Conservation (phyloP, 2,329 filamentous ascomycete species). For the Coniochaeta sp. region DNA sequence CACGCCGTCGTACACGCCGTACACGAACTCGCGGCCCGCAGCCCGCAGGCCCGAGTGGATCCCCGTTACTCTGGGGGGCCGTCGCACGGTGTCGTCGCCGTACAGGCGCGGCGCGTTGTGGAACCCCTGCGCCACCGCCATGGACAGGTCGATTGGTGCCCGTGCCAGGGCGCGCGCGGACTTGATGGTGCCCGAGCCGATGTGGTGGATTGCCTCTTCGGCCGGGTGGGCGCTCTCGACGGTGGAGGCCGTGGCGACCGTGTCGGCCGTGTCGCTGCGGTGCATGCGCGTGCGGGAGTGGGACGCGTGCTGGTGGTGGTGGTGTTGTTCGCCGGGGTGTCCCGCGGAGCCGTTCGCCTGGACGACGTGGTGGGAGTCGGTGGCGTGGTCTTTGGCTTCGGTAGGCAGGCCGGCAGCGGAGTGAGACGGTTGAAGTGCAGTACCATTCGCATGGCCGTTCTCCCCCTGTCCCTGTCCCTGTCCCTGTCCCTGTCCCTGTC, state of each 20-base stretch:
- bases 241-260: constrained; percentile 18
- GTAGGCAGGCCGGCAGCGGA: not conserved
- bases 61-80: constrained; percentile 56
- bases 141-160: constrained; percentile 52
- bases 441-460: too few species aligned
- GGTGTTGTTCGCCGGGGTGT: not conserved
- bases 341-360: not conserved
- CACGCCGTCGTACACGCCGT: constrained; percentile 58
- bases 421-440: not conserved
- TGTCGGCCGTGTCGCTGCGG: constrained; percentile 13
- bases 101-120: constrained; percentile 66
- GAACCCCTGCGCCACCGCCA: constrained; percentile 60
- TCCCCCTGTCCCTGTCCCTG: too few species aligned
- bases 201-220: constrained; percentile 39
- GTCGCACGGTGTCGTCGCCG: constrained; percentile 61
- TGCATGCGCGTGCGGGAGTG: constrained; percentile 10
- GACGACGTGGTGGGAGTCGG: not conserved
- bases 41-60: constrained; percentile 56
- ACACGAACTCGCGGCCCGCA: constrained; percentile 52
- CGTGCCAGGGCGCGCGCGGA: constrained; percentile 43
- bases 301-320: constrained; percentile 7
- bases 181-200: constrained; percentile 43
- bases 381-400: constrained; percentile 5
- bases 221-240: constrained; percentile 19
- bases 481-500: too few species aligned